These are phyloP conservation scores for Beauveria medogensis DNA, from an alignment of 2,329 filamentous ascomycete species.

Conservation along the genomic window DNA sequence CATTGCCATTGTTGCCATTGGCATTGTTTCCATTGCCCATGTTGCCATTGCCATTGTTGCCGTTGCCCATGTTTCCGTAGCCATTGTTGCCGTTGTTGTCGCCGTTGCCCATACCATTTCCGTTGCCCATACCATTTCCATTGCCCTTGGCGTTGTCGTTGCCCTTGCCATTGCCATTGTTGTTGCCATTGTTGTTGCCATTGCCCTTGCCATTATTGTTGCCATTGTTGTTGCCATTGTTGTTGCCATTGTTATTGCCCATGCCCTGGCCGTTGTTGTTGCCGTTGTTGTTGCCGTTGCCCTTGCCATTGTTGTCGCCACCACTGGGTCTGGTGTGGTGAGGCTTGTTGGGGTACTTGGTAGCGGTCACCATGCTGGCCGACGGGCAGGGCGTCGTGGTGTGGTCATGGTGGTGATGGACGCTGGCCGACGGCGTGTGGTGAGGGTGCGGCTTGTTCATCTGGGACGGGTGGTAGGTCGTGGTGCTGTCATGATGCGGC, in stretches of 20 bases:
- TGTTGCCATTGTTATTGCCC: background rate
- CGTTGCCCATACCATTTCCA: background rate
- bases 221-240: background rate
- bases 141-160: background rate
- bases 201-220: background rate
- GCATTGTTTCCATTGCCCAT: background rate
- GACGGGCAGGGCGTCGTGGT: background rate
- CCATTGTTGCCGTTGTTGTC: background rate
- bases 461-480: too few species aligned
- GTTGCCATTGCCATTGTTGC: background rate
- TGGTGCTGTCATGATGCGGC: too few species aligned
- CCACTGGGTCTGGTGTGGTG: background rate
- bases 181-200: background rate
- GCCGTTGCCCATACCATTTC: background rate
- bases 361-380: background rate
- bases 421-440: background rate
- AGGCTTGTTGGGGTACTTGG: background rate
- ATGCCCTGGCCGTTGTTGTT: too few species aligned
- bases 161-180: background rate
- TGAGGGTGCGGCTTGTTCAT: background rate
- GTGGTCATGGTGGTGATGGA: background rate
- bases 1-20: background rate
- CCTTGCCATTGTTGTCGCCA: too few species aligned
- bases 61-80: background rate
- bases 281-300: too few species aligned